Evolutionary conservation across 108 stramenopile genomes (phyloP).

Genomic region (Cylindrotheca fusiformis): DNA sequence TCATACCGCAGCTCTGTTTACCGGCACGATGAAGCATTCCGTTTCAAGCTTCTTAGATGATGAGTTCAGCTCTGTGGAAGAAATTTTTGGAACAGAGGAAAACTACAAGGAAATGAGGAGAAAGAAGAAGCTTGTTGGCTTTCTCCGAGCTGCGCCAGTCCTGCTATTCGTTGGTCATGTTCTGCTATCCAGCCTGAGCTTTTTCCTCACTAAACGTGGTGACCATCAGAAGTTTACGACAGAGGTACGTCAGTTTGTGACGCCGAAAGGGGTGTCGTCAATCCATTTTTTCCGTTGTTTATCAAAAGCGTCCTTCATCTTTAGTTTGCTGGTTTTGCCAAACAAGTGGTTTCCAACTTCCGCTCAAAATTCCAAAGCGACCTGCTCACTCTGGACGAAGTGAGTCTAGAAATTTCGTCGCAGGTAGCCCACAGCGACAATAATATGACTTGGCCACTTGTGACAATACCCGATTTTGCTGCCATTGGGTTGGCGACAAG

Average conservation of each 20-base stretch:
- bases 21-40: background rate
- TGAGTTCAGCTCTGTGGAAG: background rate
- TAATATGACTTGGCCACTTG: conserved; percentile 14
- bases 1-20: background rate
- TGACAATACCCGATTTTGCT: conserved; percentile 7
- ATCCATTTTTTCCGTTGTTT: background rate
- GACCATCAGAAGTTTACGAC: background rate
- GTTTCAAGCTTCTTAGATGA: background rate
- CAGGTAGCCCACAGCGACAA: background rate
- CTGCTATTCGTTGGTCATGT: background rate
- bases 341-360: background rate
- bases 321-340: background rate
- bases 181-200: background rate
- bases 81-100: background rate
- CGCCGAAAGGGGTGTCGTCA: background rate
- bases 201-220: background rate
- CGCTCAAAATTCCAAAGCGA: background rate
- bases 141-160: background rate
- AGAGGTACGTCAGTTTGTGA: background rate
- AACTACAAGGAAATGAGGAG: background rate
- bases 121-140: background rate
- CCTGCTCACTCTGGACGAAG: background rate
- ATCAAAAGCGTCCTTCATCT: background rate
- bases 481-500: background rate
- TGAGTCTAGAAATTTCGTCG: background rate